These are phyloP conservation scores for Adansonia digitata DNA, from an alignment of 345 rosid species.

Conservation along the genomic window DNA sequence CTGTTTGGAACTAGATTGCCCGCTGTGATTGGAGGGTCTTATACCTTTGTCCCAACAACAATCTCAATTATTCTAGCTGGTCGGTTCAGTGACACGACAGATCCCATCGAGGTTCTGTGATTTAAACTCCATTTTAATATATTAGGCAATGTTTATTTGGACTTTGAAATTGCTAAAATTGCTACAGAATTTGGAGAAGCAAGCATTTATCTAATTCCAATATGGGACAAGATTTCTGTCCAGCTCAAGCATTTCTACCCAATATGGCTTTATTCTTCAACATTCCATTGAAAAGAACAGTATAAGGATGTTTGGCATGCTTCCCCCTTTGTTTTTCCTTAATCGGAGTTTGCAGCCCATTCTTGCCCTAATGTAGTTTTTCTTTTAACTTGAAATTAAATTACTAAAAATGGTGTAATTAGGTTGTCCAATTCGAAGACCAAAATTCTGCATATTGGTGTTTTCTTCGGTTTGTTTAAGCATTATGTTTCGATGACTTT, in stretches of 20 bases:
- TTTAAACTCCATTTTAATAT: slow-evolving; percentile 17
- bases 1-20: slow-evolving; percentile 88
- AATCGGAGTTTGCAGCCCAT: background rate
- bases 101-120: slow-evolving; percentile 63
- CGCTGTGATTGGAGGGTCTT: slow-evolving; percentile 89
- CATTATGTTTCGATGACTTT: slow-evolving; percentile 14
- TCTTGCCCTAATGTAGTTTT: background rate
- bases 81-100: slow-evolving; percentile 54
- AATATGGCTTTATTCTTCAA: background rate
- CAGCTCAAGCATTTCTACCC: background rate
- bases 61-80: slow-evolving; percentile 89
- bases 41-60: slow-evolving; percentile 84
- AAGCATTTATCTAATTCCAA: background rate
- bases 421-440: background rate
- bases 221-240: background rate
- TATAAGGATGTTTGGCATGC: background rate
- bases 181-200: background rate
- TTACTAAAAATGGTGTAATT: background rate
- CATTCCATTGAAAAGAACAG: background rate
- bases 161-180: background rate
- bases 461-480: background rate
- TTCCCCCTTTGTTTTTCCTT: background rate
- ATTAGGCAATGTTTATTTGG: slow-evolving; percentile 3
- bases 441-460: background rate
- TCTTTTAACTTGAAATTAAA: background rate